These are phyloP conservation scores for Cystobasidium slooffiae DNA, from an alignment of 1,284 basidiomycete species.

Conservation along the genomic window DNA sequence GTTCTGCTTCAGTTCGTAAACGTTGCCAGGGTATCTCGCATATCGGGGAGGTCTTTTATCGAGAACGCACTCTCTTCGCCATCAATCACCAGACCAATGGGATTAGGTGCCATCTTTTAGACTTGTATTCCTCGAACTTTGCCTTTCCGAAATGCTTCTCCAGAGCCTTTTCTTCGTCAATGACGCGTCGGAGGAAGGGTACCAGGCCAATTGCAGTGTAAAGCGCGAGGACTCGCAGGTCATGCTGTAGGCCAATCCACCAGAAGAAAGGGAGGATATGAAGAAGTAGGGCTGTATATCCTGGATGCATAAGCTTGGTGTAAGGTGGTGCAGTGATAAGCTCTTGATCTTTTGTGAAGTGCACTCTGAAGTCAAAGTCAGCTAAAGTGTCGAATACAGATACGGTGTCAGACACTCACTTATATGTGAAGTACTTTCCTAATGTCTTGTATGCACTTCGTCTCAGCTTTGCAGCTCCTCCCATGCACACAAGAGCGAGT, in stretches of 20 bases:
- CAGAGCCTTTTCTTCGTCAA: slow-evolving; percentile 11
- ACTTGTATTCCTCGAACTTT: background rate
- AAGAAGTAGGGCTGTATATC: slow-evolving; percentile 6
- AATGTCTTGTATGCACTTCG: background rate
- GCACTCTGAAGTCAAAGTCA: background rate
- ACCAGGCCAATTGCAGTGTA: background rate
- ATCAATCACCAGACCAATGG: background rate
- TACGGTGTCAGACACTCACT: slow-evolving; percentile 9
- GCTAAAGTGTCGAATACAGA: background rate
- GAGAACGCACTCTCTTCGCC: background rate
- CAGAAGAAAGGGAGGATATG: slow-evolving; percentile 5
- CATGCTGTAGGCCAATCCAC: slow-evolving; percentile 19
- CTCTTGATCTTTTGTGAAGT: background rate
- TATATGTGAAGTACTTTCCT: slow-evolving; percentile 22
- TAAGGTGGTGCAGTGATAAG: background rate
- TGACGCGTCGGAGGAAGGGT: background rate
- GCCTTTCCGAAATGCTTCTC: slow-evolving; percentile 17
- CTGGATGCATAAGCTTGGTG: slow-evolving; percentile 10
- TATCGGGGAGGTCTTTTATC: background rate
- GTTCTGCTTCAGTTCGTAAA: background rate
- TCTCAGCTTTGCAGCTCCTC: background rate
- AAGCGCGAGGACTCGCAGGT: background rate
- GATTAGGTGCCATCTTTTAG: background rate
- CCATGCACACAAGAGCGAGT: slow-evolving; percentile 3
- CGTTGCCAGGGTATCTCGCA: background rate